A percentile compares a stretch with the other conserved stretches of the same genome.
Evolutionary conservation across 495 filamentous ascomycete genomes (phyloP).

Genomic region (Penicillium nucicola): DNA sequence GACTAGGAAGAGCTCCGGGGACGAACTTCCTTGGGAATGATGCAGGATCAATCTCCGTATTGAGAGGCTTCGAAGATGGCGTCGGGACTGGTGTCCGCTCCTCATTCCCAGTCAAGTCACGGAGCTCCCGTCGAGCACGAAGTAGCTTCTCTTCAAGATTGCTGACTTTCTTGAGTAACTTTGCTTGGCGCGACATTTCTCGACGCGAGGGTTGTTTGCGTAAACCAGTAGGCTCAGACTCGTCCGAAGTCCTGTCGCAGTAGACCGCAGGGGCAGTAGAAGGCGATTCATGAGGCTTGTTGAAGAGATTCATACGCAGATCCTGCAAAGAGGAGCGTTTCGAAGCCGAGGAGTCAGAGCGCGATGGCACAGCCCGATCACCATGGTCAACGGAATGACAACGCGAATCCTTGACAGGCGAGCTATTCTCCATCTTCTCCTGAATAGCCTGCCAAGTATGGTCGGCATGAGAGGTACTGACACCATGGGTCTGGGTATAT

Average conservation of each 20-base stretch:
- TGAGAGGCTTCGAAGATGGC: conserved; percentile 15
- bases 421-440: conserved; percentile 32
- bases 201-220: conserved; percentile 55
- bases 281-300: conserved; percentile 14
- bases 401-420: neutral
- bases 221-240: conserved; percentile 32
- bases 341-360: conserved; percentile 24
- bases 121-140: conserved; percentile 56
- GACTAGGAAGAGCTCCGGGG: conserved; percentile 52
- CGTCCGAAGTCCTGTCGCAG: conserved; percentile 24
- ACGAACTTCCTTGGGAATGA: conserved; percentile 46
- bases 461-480: conserved; percentile 26
- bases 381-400: neutral
- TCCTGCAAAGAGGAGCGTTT: conserved; percentile 40
- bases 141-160: conserved; percentile 62
- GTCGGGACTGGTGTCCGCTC: conserved; percentile 25
- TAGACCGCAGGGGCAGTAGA: conserved; percentile 1
- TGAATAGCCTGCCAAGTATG: conserved; percentile 40
- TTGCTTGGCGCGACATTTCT: conserved; percentile 59
- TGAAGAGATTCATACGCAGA: conserved; percentile 33
- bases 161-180: conserved; percentile 62
- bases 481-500: conserved; percentile 24
- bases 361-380: conserved; percentile 2
- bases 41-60: conserved; percentile 32
- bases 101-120: conserved; percentile 43